Conservation (phyloP, 176 grass and related monocot species). For the Chloris gayana region DNA sequence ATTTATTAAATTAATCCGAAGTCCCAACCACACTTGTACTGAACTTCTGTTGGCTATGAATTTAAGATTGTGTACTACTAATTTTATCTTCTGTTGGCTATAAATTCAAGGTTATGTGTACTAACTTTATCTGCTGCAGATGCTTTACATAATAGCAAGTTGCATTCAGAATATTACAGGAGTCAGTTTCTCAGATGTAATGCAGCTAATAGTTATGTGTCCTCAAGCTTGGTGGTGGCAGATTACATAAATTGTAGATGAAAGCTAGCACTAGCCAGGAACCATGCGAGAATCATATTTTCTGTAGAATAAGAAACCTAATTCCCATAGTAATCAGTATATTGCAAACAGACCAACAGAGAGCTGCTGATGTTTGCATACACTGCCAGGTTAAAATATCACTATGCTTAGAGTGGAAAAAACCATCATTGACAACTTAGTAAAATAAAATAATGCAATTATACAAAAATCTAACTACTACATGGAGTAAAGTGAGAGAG, state of each 20-base stretch:
- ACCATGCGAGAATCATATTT: background rate
- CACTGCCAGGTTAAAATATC: constrained; percentile 6
- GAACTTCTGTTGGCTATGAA: background rate
- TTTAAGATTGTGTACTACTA: background rate
- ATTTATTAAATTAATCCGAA: constrained; percentile 8
- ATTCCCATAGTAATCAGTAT: background rate
- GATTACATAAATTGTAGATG: no score
- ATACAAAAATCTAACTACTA: background rate
- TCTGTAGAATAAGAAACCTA: background rate
- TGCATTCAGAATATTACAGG: background rate
- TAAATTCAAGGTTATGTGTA: background rate
- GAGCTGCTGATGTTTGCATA: background rate
- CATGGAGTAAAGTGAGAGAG: constrained; percentile 5
- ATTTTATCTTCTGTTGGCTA: background rate
- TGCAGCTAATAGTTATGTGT: background rate
- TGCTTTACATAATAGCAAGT: no score
- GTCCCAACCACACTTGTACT: background rate
- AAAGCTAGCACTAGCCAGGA: no score
- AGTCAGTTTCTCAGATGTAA: background rate
- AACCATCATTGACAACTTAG: constrained; percentile 2
- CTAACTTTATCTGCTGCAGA: background rate
- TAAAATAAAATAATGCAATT: background rate
- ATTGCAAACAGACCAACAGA: background rate
- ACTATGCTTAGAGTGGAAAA: background rate
- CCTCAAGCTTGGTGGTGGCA: no score